Conservation (phyloP, 805 yeast species). For the Hemisphaericaspora nanyangensis region DNA sequence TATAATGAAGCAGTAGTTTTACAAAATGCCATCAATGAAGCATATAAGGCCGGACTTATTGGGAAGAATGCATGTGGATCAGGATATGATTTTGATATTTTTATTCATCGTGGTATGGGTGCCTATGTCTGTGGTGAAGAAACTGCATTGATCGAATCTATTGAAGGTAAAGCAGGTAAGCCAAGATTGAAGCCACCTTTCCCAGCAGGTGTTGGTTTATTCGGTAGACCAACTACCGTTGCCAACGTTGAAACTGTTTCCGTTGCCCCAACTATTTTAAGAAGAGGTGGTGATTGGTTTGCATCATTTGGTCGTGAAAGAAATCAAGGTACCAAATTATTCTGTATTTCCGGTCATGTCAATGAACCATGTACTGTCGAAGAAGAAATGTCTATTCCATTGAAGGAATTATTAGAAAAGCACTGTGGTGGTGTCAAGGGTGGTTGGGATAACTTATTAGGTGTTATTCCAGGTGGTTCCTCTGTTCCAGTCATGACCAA, state of each 20-base stretch:
- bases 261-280: slow-evolving; percentile 83
- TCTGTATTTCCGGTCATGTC: slow-evolving; percentile 86
- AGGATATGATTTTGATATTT: slow-evolving; percentile 80
- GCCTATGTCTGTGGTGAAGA: slow-evolving; percentile 93
- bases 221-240: slow-evolving; percentile 88
- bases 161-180: slow-evolving; percentile 92
- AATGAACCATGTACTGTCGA: slow-evolving; percentile 91
- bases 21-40: slow-evolving; percentile 83
- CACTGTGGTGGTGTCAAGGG: slow-evolving; percentile 91
- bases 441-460: slow-evolving; percentile 88
- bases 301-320: slow-evolving; percentile 80
- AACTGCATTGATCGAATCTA: slow-evolving; percentile 81
- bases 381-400: slow-evolving; percentile 90
- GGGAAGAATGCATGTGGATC: slow-evolving; percentile 87
- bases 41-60: slow-evolving; percentile 72
- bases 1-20: slow-evolving; percentile 72
- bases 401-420: slow-evolving; percentile 75
- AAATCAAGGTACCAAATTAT: slow-evolving; percentile 78
- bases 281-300: slow-evolving; percentile 90
- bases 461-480: slow-evolving; percentile 87
- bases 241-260: slow-evolving; percentile 90
- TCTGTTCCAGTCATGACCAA: slow-evolving; percentile 81
- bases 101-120: slow-evolving; percentile 89
- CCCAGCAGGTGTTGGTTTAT: slow-evolving; percentile 91
- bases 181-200: slow-evolving; percentile 93